A percentile compares a stretch with the other conserved stretches of the same genome.
These are phyloP conservation scores for Chlamydomonas reinhardtii DNA, from an alignment of 163 green algal genomes.

Conservation along the genomic window DNA sequence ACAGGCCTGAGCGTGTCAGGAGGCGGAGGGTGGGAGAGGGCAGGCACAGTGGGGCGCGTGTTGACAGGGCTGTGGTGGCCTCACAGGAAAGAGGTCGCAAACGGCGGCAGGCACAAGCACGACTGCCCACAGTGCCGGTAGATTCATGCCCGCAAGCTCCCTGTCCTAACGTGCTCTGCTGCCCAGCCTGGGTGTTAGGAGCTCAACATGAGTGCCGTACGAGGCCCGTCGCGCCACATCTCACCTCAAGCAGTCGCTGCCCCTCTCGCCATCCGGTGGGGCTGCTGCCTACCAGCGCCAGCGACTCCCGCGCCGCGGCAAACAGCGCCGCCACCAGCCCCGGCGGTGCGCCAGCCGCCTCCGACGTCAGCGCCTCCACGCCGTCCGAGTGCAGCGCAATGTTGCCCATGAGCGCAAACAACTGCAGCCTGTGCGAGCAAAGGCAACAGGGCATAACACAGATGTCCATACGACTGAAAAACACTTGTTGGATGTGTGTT, in stretches of 20 bases:
- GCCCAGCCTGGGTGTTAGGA: too few relatives aligned
- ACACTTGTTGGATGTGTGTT: too few relatives aligned
- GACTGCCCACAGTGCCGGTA: too few relatives aligned
- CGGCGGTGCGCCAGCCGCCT: neutral
- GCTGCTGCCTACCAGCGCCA: neutral
- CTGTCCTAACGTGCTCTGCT: too few relatives aligned
- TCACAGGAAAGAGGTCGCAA: too few relatives aligned
- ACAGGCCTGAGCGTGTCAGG: neutral
- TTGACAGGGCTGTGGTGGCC: too few relatives aligned
- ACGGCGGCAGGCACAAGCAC: too few relatives aligned
- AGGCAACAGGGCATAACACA: too few relatives aligned
- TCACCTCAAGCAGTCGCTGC: slow-evolving; percentile 28
- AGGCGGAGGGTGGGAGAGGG: neutral
- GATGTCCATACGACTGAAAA: neutral
- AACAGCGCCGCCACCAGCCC: neutral
- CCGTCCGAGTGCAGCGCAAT: slow-evolving; percentile 11
- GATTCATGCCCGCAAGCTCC: too few relatives aligned
- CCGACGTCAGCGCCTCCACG: neutral
- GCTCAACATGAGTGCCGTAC: too few relatives aligned
- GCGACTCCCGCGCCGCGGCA: neutral
- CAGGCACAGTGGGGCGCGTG: neutral
- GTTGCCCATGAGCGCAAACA: slow-evolving; percentile 36
- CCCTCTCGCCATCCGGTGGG: slow-evolving; percentile 2
- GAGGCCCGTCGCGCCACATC: neutral
- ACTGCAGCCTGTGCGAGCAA: slow-evolving; percentile 9